Evolutionary conservation across 176 grass and related monocot genomes (phyloP), one percentile per base, ranked within the genome.

Genomic region (Hsuehochloa calcarea): DNA sequence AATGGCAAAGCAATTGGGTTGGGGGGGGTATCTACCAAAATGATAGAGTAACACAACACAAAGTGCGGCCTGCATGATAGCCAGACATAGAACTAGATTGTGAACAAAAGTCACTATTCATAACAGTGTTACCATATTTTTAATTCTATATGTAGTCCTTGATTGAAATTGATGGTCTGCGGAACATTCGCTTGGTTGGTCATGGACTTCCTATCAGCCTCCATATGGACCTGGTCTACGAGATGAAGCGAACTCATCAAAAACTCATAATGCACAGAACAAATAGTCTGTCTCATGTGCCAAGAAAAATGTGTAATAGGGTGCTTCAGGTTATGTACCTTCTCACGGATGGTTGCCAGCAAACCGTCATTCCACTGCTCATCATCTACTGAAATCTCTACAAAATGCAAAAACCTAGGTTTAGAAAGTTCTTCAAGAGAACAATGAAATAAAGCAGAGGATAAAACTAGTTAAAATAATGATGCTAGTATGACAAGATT

Each of bases 301-400:
- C n/a, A 87, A 45, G 61, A 45, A 61, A 38, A 76, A 67, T 41
- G 44, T 45, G 43, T 45, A 3, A 11, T 11, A 45, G 3, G 54
- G 43, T 38, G 27, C 56, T 82, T 52, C 37, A 61, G 54, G 65
- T 47, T 72, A 83, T 65, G 70, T 89, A 95, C 95, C 91, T 91
- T 95, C 82, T 98, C 95, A 72, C 95, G 95, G 60, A 98, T 93
- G 11, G 95, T 98, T 71, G 95, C 95, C 80, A 98, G 88, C 73
- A 98, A 82, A 65, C 95, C 95, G 84, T 98, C 93, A 83, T 98
- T 98, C 95, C 95, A 98, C 61, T 93, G 82, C 15, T 95, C 93
- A 72, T 90, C 90, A 80, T 95, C 85, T 85, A 98, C 76, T 73
- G 67, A 85, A 40, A 92, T 92, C 93, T 93, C 95, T 98, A 89